Evolutionary conservation across 1,284 basidiomycete genomes (phyloP).

Genomic region (Coniferiporia sulphurascens): DNA sequence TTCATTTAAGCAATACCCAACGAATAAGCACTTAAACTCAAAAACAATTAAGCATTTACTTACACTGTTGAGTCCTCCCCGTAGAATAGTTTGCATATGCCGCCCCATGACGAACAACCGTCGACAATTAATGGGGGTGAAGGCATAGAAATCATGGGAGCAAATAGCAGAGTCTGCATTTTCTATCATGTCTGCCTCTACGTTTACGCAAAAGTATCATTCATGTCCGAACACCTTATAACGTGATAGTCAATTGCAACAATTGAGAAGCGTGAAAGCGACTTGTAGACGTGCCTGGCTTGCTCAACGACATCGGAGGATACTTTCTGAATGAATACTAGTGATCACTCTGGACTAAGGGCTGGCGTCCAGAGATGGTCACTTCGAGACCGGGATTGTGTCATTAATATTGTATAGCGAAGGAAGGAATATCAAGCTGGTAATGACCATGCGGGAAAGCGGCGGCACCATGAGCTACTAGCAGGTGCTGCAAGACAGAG

Average conservation of each 20-base stretch:
- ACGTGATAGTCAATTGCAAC: no score
- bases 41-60: background rate
- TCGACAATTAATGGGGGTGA: conserved; percentile 44
- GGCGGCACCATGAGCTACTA: conserved; percentile 21
- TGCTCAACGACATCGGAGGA: background rate
- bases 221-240: conserved; percentile 32
- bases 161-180: conserved; percentile 33
- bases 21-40: background rate
- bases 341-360: background rate
- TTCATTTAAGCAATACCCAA: no score
- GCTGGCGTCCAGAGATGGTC: background rate
- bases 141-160: conserved; percentile 34
- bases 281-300: background rate
- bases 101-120: conserved; percentile 40
- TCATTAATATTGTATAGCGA: conserved; percentile 21
- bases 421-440: conserved; percentile 20
- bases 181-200: conserved; percentile 30
- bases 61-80: conserved; percentile 17
- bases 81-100: conserved; percentile 32
- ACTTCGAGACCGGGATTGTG: conserved; percentile 20
- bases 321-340: background rate
- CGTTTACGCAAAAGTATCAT: conserved; percentile 31
- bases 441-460: conserved; percentile 20
- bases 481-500: conserved; percentile 22
- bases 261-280: background rate